These are phyloP conservation scores for Filosporella fistucella DNA, from an alignment of 495 filamentous ascomycete species.

Conservation along the genomic window DNA sequence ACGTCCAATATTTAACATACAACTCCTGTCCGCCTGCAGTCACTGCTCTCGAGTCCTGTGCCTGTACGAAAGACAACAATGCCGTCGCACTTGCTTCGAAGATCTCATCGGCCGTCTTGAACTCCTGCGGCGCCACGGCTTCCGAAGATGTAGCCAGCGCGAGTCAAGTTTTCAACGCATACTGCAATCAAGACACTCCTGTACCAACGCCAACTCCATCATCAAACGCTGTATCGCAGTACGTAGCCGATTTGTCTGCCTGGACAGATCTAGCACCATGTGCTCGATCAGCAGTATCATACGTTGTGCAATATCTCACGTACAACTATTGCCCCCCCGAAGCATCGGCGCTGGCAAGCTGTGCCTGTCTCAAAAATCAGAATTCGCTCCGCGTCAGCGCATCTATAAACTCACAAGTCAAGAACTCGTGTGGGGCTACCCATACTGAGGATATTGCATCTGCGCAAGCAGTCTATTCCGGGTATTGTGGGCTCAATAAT, in stretches of 20 bases:
- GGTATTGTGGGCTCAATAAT: constrained; percentile 40
- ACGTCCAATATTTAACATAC: constrained; percentile 34
- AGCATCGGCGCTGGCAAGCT: constrained; percentile 36
- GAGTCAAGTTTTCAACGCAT: constrained; percentile 35
- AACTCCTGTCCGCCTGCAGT: constrained; percentile 34
- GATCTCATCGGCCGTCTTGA: constrained; percentile 33
- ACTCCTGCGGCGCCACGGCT: constrained; percentile 36
- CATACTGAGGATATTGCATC: constrained; percentile 37
- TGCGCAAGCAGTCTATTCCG: constrained; percentile 41
- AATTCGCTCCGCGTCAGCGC: constrained; percentile 34
- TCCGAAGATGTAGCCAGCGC: constrained; percentile 41
- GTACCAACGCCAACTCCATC: constrained; percentile 31
- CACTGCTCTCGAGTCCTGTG: constrained; percentile 38
- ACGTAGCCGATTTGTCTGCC: constrained; percentile 43
- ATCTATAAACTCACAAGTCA: constrained; percentile 35
- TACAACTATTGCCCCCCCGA: constrained; percentile 32
- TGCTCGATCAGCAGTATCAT: constrained; percentile 32
- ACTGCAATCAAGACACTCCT: constrained; percentile 37
- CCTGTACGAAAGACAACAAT: constrained; percentile 45
- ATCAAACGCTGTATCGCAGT: constrained; percentile 33
- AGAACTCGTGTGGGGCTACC: constrained; percentile 30
- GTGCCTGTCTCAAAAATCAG: constrained; percentile 42
- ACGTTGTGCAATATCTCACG: constrained; percentile 33
- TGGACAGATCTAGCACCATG: constrained; percentile 38
- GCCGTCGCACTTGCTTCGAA: constrained; percentile 9